Conservation (phyloP, 2,329 filamentous ascomycete genomes). For the Teratosphaeria pseudoeucalypti region DNA sequence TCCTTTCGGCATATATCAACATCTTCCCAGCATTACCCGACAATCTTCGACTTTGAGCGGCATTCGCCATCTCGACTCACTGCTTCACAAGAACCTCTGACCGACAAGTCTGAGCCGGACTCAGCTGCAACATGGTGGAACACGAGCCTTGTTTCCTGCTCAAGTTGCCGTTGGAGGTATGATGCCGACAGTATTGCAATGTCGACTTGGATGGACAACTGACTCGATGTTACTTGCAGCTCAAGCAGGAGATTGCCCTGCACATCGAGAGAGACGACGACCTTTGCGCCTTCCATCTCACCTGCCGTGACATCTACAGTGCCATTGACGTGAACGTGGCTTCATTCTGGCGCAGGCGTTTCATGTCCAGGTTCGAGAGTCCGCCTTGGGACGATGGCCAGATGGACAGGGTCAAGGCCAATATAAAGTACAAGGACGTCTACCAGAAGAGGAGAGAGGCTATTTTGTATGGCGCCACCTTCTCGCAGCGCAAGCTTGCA, state of each 20-base stretch:
- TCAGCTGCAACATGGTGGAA: not conserved
- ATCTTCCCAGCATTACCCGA: not conserved
- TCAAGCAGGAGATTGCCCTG: slow-evolving; percentile 31
- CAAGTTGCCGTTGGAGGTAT: not conserved
- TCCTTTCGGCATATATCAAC: not conserved
- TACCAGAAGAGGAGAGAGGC: slow-evolving; percentile 26
- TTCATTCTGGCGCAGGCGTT: slow-evolving; percentile 40
- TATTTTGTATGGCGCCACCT: slow-evolving; percentile 18
- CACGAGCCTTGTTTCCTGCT: not conserved
- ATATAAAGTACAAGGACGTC: slow-evolving; percentile 24
- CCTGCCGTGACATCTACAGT: slow-evolving; percentile 30
- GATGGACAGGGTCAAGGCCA: slow-evolving; percentile 10
- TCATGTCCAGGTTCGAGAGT: slow-evolving; percentile 32
- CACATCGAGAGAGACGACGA: slow-evolving; percentile 33
- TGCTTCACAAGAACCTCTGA: not conserved
- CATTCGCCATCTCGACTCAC: not conserved
- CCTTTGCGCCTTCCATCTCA: slow-evolving; percentile 29
- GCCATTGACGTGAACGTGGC: slow-evolving; percentile 30
- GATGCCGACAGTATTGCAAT: not conserved
- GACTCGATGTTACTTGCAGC: slow-evolving; percentile 16
- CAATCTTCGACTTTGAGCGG: not conserved
- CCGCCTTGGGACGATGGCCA: slow-evolving; percentile 7
- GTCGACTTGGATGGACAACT: not conserved
- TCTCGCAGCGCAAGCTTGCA: slow-evolving; percentile 6
- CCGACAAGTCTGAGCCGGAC: not conserved